A percentile compares a stretch with the other conserved stretches of the same genome.
These are phyloP conservation scores for Pulveroboletus ravenelii DNA, from an alignment of 768 basidiomycete genomes.

Conservation along the genomic window DNA sequence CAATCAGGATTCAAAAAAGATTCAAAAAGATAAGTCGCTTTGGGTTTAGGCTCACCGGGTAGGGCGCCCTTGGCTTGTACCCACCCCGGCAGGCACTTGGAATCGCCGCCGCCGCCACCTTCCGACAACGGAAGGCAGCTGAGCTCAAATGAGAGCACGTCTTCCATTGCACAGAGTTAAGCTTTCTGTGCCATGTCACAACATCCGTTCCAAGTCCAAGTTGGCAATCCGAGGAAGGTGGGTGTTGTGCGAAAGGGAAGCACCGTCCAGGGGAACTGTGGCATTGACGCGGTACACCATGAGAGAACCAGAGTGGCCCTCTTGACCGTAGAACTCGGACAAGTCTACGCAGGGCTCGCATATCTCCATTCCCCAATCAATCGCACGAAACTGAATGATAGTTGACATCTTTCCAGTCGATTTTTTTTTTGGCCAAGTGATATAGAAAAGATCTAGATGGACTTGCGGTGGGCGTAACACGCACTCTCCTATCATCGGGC, in stretches of 20 bases:
- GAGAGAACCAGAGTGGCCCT: constrained; percentile 4
- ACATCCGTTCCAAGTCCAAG: neutral
- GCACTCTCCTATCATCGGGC: neutral
- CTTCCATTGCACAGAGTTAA: constrained; percentile 6
- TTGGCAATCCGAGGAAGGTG: constrained; percentile 1
- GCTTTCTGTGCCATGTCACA: constrained; percentile 9
- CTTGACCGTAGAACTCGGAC: constrained; percentile 2
- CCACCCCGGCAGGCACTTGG: constrained; percentile 4
- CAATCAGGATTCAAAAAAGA: neutral
- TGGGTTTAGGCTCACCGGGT: constrained; percentile 7
- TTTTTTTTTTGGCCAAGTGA: neutral
- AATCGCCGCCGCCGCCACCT: neutral
- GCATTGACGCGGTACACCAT: neutral
- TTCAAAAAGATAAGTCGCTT: neutral
- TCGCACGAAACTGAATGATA: constrained; percentile 10
- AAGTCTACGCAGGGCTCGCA: constrained; percentile 13
- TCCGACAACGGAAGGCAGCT: constrained; percentile 6
- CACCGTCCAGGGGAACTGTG: neutral
- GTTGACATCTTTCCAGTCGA: too few relatives aligned
- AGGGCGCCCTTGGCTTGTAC: constrained; percentile 6
- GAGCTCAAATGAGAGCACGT: constrained; percentile 11
- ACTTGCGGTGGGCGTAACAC: neutral
- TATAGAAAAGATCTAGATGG: too few relatives aligned
- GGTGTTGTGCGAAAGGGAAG: constrained; percentile 8
- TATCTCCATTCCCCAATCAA: constrained; percentile 15